These are phyloP conservation scores for Erythrophleum fordii DNA, from an alignment of 306 rosid species.

Conservation along the genomic window DNA sequence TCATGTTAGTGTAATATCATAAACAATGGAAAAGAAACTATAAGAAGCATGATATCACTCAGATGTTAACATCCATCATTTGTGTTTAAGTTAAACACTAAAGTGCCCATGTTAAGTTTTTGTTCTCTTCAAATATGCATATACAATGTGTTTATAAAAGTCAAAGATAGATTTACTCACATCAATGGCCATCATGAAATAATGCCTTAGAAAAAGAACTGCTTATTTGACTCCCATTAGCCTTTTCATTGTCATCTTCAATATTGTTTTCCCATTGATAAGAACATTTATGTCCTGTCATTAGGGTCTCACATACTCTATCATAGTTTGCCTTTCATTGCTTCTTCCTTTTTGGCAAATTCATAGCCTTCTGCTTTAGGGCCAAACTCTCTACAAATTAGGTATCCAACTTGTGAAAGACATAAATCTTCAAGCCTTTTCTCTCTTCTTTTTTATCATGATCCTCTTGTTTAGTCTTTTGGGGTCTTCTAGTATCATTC, in stretches of 20 bases:
- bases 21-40: no score
- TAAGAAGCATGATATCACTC: slow-evolving; percentile 15
- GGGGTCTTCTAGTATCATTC: slow-evolving; percentile 40
- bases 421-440: no score
- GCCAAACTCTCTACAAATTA: slow-evolving; percentile 83
- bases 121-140: no score
- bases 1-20: no score
- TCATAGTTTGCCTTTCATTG: no score
- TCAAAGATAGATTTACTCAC: slow-evolving; percentile 28
- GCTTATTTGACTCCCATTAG: slow-evolving; percentile 37
- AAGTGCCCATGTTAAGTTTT: no score
- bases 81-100: slow-evolving; percentile 35
- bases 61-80: slow-evolving; percentile 35
- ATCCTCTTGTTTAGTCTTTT: slow-evolving; percentile 38
- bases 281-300: slow-evolving; percentile 61
- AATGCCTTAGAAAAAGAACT: slow-evolving; percentile 72
- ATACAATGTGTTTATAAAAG: no score
- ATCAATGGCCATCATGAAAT: slow-evolving; percentile 68
- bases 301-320: slow-evolving; percentile 82
- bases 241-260: slow-evolving; percentile 43
- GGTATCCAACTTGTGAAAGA: no score
- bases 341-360: slow-evolving; percentile 63
- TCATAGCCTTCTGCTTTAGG: slow-evolving; percentile 65
- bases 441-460: slow-evolving; percentile 64
- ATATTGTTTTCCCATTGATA: slow-evolving; percentile 28